phyloP scores from a whole-genome alignment of 257 asterid genomes.

The Nicotiana undulata region DNA sequence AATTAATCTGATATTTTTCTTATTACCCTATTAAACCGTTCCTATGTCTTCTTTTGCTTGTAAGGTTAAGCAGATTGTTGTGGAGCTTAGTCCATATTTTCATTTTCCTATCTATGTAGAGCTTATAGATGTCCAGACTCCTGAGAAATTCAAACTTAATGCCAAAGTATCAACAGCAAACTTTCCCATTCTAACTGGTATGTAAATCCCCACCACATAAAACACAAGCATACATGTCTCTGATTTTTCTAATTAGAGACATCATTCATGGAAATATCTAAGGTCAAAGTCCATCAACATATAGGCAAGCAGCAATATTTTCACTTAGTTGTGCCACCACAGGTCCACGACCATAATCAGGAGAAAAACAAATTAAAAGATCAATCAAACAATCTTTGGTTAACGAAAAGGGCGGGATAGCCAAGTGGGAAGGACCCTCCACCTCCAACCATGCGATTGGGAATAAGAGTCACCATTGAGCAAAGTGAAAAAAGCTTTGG shows the following conservation, averaged over 20 bases:
- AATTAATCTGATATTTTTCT: neutral
- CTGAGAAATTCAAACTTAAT: neutral
- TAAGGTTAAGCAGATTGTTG: neutral
- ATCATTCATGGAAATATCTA: neutral
- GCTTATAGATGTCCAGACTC: neutral
- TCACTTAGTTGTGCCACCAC: neutral
- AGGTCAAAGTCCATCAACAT: neutral
- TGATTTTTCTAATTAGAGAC: neutral
- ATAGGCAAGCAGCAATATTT: neutral
- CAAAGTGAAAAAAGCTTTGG: neutral
- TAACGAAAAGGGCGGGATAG: neutral
- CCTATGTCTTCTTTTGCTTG: neutral
- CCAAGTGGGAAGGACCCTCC: neutral
- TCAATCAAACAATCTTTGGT: neutral
- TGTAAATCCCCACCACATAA: neutral
- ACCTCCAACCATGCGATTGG: neutral
- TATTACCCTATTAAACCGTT: neutral
- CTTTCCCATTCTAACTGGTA: neutral
- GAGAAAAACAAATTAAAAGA: neutral
- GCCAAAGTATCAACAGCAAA: no score
- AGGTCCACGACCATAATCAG: neutral
- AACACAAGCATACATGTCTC: slow-evolving; percentile 1
- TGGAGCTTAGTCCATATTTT: neutral
- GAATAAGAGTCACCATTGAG: neutral
- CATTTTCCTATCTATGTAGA: neutral